Base-by-base conservation (phyloP, 2,329 filamentous ascomycete genomes). In the Lecanicillium sp. region DNA sequence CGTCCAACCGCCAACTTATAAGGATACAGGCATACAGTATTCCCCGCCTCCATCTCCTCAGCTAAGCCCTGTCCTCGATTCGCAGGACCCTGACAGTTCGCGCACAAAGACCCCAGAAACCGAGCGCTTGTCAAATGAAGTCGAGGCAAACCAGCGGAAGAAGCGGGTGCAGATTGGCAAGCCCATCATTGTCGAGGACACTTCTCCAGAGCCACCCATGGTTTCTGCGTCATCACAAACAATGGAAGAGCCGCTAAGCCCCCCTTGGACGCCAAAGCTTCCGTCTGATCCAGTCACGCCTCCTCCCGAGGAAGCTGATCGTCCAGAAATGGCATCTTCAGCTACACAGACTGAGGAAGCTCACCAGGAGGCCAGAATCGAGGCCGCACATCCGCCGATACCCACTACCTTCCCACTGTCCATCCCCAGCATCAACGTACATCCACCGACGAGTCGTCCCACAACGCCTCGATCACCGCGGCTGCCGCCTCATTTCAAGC, bases 391-490 rank as follows among this genome's bases (percentile, higher is more conserved):
- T n/a, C 42, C 56, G 2, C 52, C 60, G 4, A 51, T 58, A 8
- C 60, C 47, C 34, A 53, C 48, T 46, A 62, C 59, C 9, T 60
- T 61, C 41, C 63, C 66, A 47, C 61, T 77, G 43, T 54, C 70
- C 4, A 84, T 96, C 44, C 90, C 90, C 1, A 85, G 81, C 51
- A 98, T 98, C 55, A 84, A 87, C 40, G 87, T 98, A 37, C 85
- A 94, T 49, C 92, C 92, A 22, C 90, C 92, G 1, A 79, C 74
- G 3, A 94, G 87, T 40, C 77, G 84, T 34, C 88, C 90, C n/a
- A 70, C 81, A 4, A 88, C 87, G 3, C 87, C 87, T 2, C 76
- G 74, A 34, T 77, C 82, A 48, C 80, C 82, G 37, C 72, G 80
- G 5, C 75, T 94, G 39, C 80, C 94, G 20, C 88, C 88, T 39